Percentiles rank a stretch among this genome's conserved stretches.
Conservation (phyloP, 2,329 filamentous ascomycete species). For the Aspergillus eucalypticola region DNA sequence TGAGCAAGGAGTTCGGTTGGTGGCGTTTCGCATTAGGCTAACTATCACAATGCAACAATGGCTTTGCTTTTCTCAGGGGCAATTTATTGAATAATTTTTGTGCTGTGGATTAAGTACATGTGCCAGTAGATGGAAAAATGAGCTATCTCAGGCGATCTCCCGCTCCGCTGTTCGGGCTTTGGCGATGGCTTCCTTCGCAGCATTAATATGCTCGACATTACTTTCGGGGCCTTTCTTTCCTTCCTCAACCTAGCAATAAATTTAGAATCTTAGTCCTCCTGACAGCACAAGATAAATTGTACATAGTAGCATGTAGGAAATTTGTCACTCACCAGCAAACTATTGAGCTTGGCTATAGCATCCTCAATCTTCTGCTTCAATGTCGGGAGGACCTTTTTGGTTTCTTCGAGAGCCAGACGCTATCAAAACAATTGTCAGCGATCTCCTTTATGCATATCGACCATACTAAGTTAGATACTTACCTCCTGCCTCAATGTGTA, state of each 20-base stretch:
- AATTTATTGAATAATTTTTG: constrained; percentile 5
- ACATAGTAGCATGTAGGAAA: not conserved
- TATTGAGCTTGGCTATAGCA: constrained; percentile 71
- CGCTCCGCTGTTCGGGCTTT: constrained; percentile 41
- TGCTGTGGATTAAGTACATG: not conserved
- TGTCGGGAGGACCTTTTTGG: constrained; percentile 75
- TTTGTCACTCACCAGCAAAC: constrained; percentile 66
- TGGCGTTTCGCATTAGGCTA: constrained; percentile 26
- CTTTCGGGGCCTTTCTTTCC: constrained; percentile 42
- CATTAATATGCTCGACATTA: constrained; percentile 44
- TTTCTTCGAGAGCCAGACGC: constrained; percentile 83
- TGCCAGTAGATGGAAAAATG: not conserved
- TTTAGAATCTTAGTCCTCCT: not conserved
- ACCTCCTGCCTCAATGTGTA: constrained; percentile 88
- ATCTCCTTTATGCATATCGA: not conserved
- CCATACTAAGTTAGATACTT: constrained; percentile 24
- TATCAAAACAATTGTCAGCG: constrained; percentile 40
- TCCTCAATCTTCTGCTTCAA: constrained; percentile 70
- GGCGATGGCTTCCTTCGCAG: constrained; percentile 45
- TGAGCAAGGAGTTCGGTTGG: constrained; percentile 30
- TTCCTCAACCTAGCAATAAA: constrained; percentile 35
- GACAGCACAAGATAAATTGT: not conserved
- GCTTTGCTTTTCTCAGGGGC: constrained; percentile 9
- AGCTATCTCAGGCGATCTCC: constrained; percentile 35
- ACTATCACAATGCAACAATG: constrained; percentile 22